These are phyloP conservation scores for Auxenochlorella protothecoides DNA, from an alignment of 139 green algal species.

Conservation along the genomic window DNA sequence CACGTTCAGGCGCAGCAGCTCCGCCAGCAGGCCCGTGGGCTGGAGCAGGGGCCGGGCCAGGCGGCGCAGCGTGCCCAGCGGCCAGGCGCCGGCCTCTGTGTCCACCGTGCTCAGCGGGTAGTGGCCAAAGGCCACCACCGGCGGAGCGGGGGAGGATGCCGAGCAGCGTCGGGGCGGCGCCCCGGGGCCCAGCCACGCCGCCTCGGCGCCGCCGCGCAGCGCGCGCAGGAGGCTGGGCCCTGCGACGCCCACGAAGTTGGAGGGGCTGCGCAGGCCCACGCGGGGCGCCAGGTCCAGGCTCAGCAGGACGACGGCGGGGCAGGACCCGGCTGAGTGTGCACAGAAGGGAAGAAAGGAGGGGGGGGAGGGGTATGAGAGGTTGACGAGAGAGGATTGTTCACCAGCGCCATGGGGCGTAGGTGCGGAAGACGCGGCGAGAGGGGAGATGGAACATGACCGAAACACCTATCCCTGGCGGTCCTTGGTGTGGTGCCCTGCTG, in stretches of 20 bases:
- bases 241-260: conserved; percentile 52
- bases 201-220: conserved; percentile 8
- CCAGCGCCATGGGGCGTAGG: too few relatives aligned
- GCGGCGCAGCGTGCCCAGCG: conserved; percentile 8
- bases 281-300: conserved; percentile 44
- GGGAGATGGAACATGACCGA: too few relatives aligned
- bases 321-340: neutral
- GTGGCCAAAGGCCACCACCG: conserved; percentile 46
- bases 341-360: too few relatives aligned
- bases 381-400: too few relatives aligned
- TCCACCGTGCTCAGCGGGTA: conserved; percentile 44
- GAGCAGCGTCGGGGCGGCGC: neutral
- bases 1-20: conserved; percentile 12
- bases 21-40: neutral
- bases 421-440: too few relatives aligned
- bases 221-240: conserved; percentile 1
- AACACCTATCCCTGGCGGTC: too few relatives aligned
- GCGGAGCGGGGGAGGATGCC: neutral
- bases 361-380: too few relatives aligned
- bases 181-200: neutral
- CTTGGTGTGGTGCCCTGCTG: too few relatives aligned
- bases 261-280: conserved; percentile 39
- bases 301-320: conserved; percentile 34
- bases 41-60: neutral
- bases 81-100: neutral